phyloP scores from a whole-genome alignment of 2,329 filamentous ascomycete species.

The Mycogone perniciosa region DNA sequence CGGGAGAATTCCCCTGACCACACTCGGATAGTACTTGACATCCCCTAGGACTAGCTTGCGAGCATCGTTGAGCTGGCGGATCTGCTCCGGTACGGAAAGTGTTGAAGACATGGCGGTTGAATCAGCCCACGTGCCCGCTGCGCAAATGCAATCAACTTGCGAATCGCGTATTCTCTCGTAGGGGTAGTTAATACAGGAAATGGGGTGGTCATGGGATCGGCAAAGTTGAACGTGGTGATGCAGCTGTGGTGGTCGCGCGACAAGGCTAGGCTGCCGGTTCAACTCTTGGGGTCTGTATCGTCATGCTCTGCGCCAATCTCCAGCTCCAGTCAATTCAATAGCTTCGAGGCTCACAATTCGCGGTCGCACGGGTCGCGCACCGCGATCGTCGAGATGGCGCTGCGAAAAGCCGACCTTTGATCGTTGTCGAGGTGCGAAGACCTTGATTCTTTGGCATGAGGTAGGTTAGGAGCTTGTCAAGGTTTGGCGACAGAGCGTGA shows the following conservation, averaged over 20 bases:
- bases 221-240: constrained; percentile 9
- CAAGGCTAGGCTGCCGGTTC: constrained; percentile 23
- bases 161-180: neutral
- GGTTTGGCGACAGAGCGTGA: constrained; percentile 14
- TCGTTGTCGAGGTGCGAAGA: neutral
- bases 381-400: neutral
- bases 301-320: constrained; percentile 25
- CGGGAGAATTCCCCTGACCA: constrained; percentile 87
- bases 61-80: constrained; percentile 83
- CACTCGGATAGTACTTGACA: constrained; percentile 80
- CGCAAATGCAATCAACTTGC: neutral
- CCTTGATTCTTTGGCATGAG: neutral
- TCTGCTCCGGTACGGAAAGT: constrained; percentile 63
- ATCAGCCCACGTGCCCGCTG: constrained; percentile 1
- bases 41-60: constrained; percentile 85
- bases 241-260: constrained; percentile 23
- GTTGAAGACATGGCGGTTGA: constrained; percentile 45
- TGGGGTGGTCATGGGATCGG: constrained; percentile 6
- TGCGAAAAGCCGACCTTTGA: neutral
- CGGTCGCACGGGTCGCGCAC: constrained; percentile 4
- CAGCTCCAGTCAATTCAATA: constrained; percentile 4
- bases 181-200: neutral
- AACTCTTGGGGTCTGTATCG: constrained; percentile 16
- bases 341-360: constrained; percentile 1
- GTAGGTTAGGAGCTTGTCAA: constrained; percentile 6